These are phyloP conservation scores for grape (Vitis vinifera) DNA, from an alignment of 164 flowering plant species.

Conservation along the genomic window ASM3070453v1 NC_081820.1:2916001-2916500, in stretches of 20 bases:
- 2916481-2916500: constrained; percentile 32
- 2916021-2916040: too few relatives aligned
- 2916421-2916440: constrained; percentile 31
- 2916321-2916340: constrained; percentile 25
- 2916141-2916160: too few relatives aligned
- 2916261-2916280: constrained; percentile 31
- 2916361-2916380: constrained; percentile 26
- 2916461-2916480: constrained; percentile 27
- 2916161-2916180: constrained; percentile 22
- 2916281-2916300: constrained; percentile 36
- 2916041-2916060: too few relatives aligned
- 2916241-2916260: constrained; percentile 34
- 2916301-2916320: constrained; percentile 27
- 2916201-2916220: constrained; percentile 38
- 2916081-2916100: too few relatives aligned
- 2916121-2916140: too few relatives aligned
- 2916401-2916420: constrained; percentile 28
- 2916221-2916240: constrained; percentile 28
- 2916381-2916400: constrained; percentile 35
- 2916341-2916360: constrained; percentile 19
- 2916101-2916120: too few relatives aligned
- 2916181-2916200: constrained; percentile 26
- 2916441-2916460: constrained; percentile 22
- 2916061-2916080: too few relatives aligned
- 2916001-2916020: too few relatives aligned